A percentile compares a stretch with the other conserved stretches of the same genome.
Conservation (phyloP, 2,329 filamentous ascomycete genomes). For the Lachnellula occidentalis region DNA sequence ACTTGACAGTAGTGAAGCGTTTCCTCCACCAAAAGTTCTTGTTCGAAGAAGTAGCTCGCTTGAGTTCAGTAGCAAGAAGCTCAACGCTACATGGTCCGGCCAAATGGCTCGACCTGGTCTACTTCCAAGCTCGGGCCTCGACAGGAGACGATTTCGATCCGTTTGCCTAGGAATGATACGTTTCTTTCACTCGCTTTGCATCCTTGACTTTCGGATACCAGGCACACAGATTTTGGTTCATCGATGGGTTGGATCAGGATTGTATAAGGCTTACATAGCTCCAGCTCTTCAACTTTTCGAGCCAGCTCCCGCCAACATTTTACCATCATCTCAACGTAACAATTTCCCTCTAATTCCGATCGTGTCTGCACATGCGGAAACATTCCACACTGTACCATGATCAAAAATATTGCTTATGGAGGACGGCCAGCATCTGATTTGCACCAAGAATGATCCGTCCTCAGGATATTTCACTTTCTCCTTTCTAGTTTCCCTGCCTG, state of each 20-base stretch:
- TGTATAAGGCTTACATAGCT: not conserved
- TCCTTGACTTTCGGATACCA: not conserved
- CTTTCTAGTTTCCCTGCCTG: not conserved
- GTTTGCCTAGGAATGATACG: constrained; percentile 4
- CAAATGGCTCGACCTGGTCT: constrained; percentile 22
- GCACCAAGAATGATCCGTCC: not conserved
- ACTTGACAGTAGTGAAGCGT: constrained; percentile 17
- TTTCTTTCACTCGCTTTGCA: not conserved
- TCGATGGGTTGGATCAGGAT: not conserved
- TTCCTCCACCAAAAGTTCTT: constrained; percentile 21
- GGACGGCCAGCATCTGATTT: not conserved
- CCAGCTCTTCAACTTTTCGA: not conserved
- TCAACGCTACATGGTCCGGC: constrained; percentile 8
- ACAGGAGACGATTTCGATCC: constrained; percentile 21
- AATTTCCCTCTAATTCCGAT: not conserved
- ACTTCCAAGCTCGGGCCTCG: constrained; percentile 18
- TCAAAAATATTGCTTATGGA: not conserved
- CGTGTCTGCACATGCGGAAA: not conserved
- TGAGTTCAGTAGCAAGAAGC: constrained; percentile 18
- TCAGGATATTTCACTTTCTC: not conserved
- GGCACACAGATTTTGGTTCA: not conserved
- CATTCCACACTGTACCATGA: not conserved
- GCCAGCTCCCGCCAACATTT: not conserved
- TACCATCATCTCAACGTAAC: not conserved
- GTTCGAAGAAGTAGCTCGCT: constrained; percentile 18